A percentile compares a stretch with the other conserved stretches of the same genome.
Conservation (phyloP, 2,329 filamentous ascomycete genomes). For the Talaromyces sp. region DNA sequence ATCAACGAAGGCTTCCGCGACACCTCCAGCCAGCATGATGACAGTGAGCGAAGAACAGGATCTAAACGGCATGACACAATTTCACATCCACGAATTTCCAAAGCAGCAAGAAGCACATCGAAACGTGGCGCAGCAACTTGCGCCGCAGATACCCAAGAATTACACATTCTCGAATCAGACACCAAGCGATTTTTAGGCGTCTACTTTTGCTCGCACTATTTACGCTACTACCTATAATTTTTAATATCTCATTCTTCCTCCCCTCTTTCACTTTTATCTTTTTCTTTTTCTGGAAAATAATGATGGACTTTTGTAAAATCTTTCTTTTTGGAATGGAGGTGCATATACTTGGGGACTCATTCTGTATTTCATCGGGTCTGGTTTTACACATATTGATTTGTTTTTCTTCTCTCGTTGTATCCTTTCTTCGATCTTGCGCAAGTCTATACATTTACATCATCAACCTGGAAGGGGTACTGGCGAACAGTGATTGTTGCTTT, state of each 20-base stretch:
- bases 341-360: slow-evolving; percentile 14
- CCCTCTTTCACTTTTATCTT: neutral
- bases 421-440: neutral
- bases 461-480: neutral
- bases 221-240: slow-evolving; percentile 9
- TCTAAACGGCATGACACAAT: slow-evolving; percentile 36
- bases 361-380: slow-evolving; percentile 9
- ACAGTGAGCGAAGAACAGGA: slow-evolving; percentile 16
- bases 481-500: slow-evolving; percentile 2
- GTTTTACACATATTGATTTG: slow-evolving; percentile 11
- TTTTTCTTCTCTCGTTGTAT: neutral
- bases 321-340: slow-evolving; percentile 7
- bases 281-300: neutral
- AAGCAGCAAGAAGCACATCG: slow-evolving; percentile 42
- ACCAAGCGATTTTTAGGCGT: slow-evolving; percentile 31
- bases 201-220: slow-evolving; percentile 2
- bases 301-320: neutral
- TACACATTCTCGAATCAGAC: slow-evolving; percentile 43
- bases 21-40: slow-evolving; percentile 20
- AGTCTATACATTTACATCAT: slow-evolving; percentile 3
- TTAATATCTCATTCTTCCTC: slow-evolving; percentile 4
- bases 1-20: slow-evolving; percentile 28
- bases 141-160: slow-evolving; percentile 37
- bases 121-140: slow-evolving; percentile 39
- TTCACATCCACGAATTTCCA: slow-evolving; percentile 42